phyloP scores from a whole-genome alignment of 2,329 filamentous ascomycete species.

The Coniochaeta sp. region DNA sequence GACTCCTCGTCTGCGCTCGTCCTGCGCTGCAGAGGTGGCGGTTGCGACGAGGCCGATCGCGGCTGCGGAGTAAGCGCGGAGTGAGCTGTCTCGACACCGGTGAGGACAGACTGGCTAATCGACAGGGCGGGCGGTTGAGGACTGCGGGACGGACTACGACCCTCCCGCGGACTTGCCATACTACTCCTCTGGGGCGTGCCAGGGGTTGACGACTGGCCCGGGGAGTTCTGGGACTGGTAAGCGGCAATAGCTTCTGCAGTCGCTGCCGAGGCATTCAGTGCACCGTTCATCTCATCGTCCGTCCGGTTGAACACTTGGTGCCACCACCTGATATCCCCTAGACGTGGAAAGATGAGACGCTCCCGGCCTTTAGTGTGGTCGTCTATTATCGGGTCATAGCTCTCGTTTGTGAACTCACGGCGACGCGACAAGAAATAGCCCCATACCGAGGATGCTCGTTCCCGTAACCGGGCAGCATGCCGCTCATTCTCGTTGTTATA shows the following conservation, averaged over 20 bases:
- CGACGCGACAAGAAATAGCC: slow-evolving; percentile 83
- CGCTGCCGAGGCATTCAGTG: slow-evolving; percentile 46
- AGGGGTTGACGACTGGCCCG: slow-evolving; percentile 3
- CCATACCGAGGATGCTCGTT: slow-evolving; percentile 84
- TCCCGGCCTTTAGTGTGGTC: slow-evolving; percentile 76
- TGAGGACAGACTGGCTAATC: slow-evolving; percentile 46
- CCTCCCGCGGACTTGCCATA: slow-evolving; percentile 9
- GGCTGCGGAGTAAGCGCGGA: slow-evolving; percentile 37
- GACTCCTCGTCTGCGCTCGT: slow-evolving; percentile 35
- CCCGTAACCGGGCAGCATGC: slow-evolving; percentile 57
- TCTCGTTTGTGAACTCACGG: slow-evolving; percentile 73
- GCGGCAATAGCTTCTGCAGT: slow-evolving; percentile 32
- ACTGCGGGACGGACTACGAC: slow-evolving; percentile 16
- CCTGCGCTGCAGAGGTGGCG: slow-evolving; percentile 34
- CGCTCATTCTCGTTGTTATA: slow-evolving; percentile 93
- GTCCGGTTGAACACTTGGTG: slow-evolving; percentile 76
- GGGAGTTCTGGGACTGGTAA: slow-evolving; percentile 15
- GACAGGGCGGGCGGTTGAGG: slow-evolving; percentile 31
- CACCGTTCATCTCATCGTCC: slow-evolving; percentile 87
- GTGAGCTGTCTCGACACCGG: slow-evolving; percentile 52
- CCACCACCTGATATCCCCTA: slow-evolving; percentile 89
- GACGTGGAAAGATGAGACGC: slow-evolving; percentile 72
- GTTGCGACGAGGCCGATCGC: slow-evolving; percentile 10
- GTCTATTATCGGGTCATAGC: slow-evolving; percentile 69
- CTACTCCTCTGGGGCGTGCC: slow-evolving; percentile 37